Evolutionary conservation across 148 eudicot species (phyloP).

Genomic region (Heliosperma pusillum): DNA sequence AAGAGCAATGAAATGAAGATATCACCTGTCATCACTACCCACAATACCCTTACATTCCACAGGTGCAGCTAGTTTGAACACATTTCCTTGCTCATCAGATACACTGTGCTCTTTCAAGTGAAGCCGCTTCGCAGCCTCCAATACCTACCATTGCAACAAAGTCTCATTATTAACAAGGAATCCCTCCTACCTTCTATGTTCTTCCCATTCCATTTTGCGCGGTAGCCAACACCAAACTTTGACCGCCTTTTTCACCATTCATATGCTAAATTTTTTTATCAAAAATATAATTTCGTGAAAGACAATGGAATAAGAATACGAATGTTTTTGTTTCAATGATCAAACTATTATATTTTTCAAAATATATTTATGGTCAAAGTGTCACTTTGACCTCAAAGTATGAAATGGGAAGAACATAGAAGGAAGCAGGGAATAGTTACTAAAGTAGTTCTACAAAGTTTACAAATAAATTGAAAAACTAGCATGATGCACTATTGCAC

Average conservation of each 20-base stretch:
- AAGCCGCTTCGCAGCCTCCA: constrained; percentile 88
- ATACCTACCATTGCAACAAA: constrained; percentile 42
- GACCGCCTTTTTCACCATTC: too few species aligned
- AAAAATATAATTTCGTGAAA: too few species aligned
- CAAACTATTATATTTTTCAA: too few species aligned
- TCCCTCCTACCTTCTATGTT: too few species aligned
- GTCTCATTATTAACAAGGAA: not conserved
- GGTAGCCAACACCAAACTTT: too few species aligned
- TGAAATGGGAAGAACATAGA: not conserved
- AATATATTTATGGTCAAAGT: too few species aligned
- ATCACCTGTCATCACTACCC: constrained; percentile 98
- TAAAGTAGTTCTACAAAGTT: not conserved
- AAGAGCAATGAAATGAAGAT: not conserved
- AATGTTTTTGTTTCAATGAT: too few species aligned
- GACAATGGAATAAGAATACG: too few species aligned
- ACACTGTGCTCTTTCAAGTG: constrained; percentile 93
- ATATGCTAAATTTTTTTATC: too few species aligned
- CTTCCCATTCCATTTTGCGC: too few species aligned
- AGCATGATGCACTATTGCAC: not conserved
- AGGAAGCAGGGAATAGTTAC: not conserved
- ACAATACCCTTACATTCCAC: constrained; percentile 99
- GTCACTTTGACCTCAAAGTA: too few species aligned
- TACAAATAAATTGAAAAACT: not conserved
- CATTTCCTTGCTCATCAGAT: constrained; percentile 86
- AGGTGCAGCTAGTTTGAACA: constrained; percentile 86